Base-by-base conservation (phyloP, 768 basidiomycete genomes). In the Paxillus ammoniavirescens region DNA sequence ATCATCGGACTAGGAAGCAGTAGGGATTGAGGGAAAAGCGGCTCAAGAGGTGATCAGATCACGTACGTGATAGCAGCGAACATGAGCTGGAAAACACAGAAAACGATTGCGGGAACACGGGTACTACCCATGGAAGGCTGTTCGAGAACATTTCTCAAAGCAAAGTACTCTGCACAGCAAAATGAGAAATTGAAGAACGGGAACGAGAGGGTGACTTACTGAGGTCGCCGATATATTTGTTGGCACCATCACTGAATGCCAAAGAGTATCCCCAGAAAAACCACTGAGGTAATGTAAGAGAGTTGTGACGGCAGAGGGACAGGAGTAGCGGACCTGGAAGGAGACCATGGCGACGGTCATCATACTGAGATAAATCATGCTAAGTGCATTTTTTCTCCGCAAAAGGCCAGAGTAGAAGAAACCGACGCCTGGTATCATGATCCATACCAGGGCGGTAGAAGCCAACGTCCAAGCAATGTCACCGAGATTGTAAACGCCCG, bases 211-310 rank as follows among this genome's bases (percentile, higher is more conserved):
- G n/a, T 6, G 3, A 74, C 86, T 47, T 56, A 87, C 89, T 77
- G 33, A 99, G 79, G 61, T 96, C 75, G 9, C 96, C 96, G 56
- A 99, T 96, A 70, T 79, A 98, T n/a, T 61, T 57, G 56, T 72
- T 76, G 5, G 78, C 91, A 0, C 79, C 82, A 13, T 92, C 89
- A 55, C 87, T 89, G 75, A 98, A 98, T 0, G 95, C 82, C 21
- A 98, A 77, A 2, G 93, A 94, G 74, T 81, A 98, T 2, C 95
- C 95, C 95, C 95, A 97, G 79, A 96, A 94, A 77, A 93, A 94
- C 93, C 93, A 95, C 87, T 93, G 57, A 14, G 55, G 55, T 31
- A 8, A 37, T 5, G 21, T 64, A 17, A 60, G 60, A 38, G n/a
- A 42, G 30, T 6, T 8, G 18, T 23, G 30, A 42, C 43, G 28